Conservation (phyloP, 345 rosid species). For the Rhizophora mangle region DNA sequence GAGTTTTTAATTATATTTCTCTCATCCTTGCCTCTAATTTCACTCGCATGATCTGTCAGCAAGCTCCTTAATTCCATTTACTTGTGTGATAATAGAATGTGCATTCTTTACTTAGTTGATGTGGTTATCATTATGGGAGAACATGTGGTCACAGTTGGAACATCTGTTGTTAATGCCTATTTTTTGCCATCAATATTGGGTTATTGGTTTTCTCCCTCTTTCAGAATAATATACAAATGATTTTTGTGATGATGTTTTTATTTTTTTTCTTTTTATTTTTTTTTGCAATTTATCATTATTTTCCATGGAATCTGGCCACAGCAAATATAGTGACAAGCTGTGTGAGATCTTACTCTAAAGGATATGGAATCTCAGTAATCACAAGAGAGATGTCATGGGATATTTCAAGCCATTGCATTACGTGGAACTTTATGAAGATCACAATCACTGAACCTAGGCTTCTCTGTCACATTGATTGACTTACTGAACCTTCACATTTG, state of each 20-base stretch:
- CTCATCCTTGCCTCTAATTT: background rate
- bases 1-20: background rate
- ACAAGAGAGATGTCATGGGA: too few species aligned
- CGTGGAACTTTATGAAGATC: too few species aligned
- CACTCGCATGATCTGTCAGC: too few species aligned
- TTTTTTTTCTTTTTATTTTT: background rate
- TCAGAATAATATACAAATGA: background rate
- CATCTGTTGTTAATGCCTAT: background rate
- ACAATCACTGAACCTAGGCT: too few species aligned
- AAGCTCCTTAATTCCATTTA: too few species aligned
- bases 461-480: too few species aligned
- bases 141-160: background rate
- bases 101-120: too few species aligned
- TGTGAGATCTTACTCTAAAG: background rate
- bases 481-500: too few species aligned
- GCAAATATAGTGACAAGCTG: background rate
- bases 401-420: too few species aligned
- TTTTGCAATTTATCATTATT: background rate
- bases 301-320: background rate
- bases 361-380: background rate
- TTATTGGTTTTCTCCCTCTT: background rate
- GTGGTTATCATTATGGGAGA: too few species aligned
- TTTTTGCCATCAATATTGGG: background rate
- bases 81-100: too few species aligned
- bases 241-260: background rate